These are phyloP conservation scores for Boletus rex-veris DNA, from an alignment of 768 basidiomycete species.

Conservation along the genomic window DNA sequence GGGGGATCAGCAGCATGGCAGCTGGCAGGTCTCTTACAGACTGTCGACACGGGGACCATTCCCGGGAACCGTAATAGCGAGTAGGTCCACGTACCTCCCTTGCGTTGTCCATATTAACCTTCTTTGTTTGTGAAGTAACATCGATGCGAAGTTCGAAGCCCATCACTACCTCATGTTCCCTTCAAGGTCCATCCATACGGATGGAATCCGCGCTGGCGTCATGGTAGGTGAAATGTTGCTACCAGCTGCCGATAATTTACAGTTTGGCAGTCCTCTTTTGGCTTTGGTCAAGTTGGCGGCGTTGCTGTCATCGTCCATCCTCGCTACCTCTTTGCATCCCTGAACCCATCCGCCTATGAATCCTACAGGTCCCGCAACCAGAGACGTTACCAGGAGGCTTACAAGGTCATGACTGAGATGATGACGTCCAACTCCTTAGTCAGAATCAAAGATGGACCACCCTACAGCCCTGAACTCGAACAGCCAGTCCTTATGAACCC, in stretches of 20 bases:
- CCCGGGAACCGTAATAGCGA: constrained; percentile 97
- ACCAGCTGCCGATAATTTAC: neutral
- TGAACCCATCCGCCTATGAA: constrained; percentile 75
- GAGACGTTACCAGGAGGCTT: constrained; percentile 63
- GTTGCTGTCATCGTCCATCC: constrained; percentile 86
- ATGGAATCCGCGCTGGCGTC: constrained; percentile 82
- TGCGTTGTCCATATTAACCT: neutral
- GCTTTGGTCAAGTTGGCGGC: constrained; percentile 98
- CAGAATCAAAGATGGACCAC: constrained; percentile 91
- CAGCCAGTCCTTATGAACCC: constrained; percentile 87
- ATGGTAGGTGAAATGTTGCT: constrained; percentile 55
- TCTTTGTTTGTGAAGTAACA: constrained; percentile 54
- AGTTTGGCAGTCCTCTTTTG: constrained; percentile 74
- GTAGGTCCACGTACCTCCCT: constrained; percentile 46
- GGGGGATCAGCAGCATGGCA: constrained; percentile 99
- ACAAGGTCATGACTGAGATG: constrained; percentile 93
- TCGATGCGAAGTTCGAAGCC: constrained; percentile 88
- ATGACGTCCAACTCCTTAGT: constrained; percentile 93
- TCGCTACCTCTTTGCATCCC: constrained; percentile 80
- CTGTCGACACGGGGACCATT: constrained; percentile 78
- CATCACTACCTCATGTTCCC: constrained; percentile 95
- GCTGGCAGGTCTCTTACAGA: constrained; percentile 87
- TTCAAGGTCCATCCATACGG: constrained; percentile 92
- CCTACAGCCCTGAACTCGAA: constrained; percentile 85
- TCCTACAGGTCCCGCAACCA: constrained; percentile 71